These are phyloP conservation scores for Rhynchosporium agropyri DNA, from an alignment of 2,329 filamentous ascomycete genomes.

Conservation along the genomic window DNA sequence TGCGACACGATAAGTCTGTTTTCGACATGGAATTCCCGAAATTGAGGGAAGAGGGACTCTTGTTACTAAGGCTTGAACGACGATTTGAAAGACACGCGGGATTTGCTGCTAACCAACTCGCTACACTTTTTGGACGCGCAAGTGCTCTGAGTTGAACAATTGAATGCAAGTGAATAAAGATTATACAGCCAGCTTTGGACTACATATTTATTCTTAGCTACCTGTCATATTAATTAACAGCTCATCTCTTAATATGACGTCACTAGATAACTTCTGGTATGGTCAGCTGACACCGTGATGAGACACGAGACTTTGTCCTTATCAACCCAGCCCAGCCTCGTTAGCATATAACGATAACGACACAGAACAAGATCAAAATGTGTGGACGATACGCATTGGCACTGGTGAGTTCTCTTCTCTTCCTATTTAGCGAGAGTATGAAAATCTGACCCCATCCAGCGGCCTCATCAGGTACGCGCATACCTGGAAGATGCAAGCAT, in stretches of 20 bases:
- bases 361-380: constrained; percentile 31
- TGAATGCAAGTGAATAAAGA: too few species aligned
- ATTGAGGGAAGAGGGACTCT: not conserved
- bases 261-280: not conserved
- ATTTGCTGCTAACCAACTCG: not conserved
- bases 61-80: not conserved
- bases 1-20: constrained; percentile 10
- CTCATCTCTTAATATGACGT: not conserved
- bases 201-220: too few species aligned
- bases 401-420: constrained; percentile 31
- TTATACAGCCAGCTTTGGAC: too few species aligned
- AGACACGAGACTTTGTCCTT: constrained; percentile 2
- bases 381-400: constrained; percentile 42
- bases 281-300: constrained; percentile 7
- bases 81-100: not conserved
- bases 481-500: constrained; percentile 76
- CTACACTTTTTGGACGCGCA: not conserved
- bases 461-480: constrained; percentile 73
- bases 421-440: not conserved
- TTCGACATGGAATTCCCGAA: not conserved
- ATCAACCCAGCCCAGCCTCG: not conserved
- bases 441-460: constrained; percentile 50
- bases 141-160: too few species aligned
- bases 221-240: too few species aligned
- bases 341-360: not conserved